phyloP scores from a whole-genome alignment of 208 protist genomes.

The Strigomonas culicis region DNA sequence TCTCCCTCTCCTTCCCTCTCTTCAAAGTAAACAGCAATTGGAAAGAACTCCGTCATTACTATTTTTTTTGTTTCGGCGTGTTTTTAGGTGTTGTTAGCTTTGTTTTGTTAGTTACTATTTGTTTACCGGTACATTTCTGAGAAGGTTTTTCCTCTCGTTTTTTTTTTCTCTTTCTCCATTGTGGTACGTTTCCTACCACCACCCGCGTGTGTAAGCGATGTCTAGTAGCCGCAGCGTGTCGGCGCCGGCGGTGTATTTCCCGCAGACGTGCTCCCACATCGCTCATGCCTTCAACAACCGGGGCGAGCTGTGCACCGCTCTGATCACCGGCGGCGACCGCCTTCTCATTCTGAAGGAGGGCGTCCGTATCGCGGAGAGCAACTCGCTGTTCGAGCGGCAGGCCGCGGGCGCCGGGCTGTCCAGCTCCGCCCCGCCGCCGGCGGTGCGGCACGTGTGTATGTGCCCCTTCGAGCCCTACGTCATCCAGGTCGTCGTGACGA shows the following conservation, averaged over 20 bases:
- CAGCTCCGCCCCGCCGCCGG: background rate
- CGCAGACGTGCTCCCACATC: constrained; percentile 56
- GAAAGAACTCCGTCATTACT: background rate
- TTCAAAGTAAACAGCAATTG: constrained; percentile 1
- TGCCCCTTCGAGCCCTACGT: constrained; percentile 37
- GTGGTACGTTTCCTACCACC: background rate
- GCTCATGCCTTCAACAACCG: constrained; percentile 41
- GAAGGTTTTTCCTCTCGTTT: background rate
- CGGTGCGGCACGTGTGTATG: constrained; percentile 31
- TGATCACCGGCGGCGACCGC: constrained; percentile 49
- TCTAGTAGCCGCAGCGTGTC: background rate
- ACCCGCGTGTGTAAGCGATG: background rate
- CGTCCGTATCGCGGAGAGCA: constrained; percentile 34
- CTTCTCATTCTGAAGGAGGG: constrained; percentile 61
- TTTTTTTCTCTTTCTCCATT: background rate
- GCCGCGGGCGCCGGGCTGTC: background rate
- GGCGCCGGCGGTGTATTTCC: constrained; percentile 42
- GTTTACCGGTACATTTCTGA: background rate
- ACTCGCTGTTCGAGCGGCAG: constrained; percentile 14
- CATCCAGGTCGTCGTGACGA: constrained; percentile 48
- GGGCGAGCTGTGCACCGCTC: constrained; percentile 58
- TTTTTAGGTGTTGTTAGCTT: no score
- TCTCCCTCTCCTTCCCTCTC: background rate
- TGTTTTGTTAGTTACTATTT: background rate
- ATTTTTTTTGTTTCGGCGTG: background rate